Evolutionary conservation across 2,329 filamentous ascomycete genomes (phyloP), one percentile per base, ranked within the genome.

Genomic region (Diaporthe vaccinii): DNA sequence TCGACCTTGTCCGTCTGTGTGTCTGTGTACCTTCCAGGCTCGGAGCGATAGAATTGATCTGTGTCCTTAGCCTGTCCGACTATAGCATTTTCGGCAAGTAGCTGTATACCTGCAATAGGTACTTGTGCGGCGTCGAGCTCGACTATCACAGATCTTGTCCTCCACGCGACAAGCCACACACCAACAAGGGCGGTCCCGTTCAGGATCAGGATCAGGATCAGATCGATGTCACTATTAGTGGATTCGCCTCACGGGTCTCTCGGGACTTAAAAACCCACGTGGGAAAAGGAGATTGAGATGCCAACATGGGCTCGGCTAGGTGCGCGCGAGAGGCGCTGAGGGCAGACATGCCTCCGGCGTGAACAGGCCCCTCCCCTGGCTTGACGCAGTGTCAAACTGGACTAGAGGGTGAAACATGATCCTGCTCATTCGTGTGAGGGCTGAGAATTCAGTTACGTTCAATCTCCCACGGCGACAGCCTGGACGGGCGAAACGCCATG

Each of bases 211-310:
- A 41, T 49, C 20, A 49, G 58, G 46, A 53, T 41, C 65, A 53
- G 46, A 53, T 67, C 72, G 49, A 58, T 53, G 49, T 31, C 25
- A 34, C 14, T 71, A 58, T 58, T 58, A 58, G 68, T 71, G 46
- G 36, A 34, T 36, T 41, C 72, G 46, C 51, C 44, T 55, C 67
- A 49, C 57, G 36, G 55, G 67, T 31, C 49, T 49, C 49, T 71
- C 65, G 73, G 73, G 73, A 71, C 28, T 34, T 74, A 28, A 71
- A 74, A 68, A 53, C 46, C 73, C 73, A 74, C 73, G 73, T 74
- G 73, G 73, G 58, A 71, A 58, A 57, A 65, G 46, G 70, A 62
- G 70, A 72, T 51, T 65, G 58, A 58, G 61, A 62, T 55, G 68
- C 46, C 55, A 65, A 28, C 36, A 74, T 61, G 57, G 65, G 51